Percentiles rank a stretch among this genome's conserved stretches.
phyloP scores from a whole-genome alignment of 805 yeast species.

The Saturnispora silvae region DNA sequence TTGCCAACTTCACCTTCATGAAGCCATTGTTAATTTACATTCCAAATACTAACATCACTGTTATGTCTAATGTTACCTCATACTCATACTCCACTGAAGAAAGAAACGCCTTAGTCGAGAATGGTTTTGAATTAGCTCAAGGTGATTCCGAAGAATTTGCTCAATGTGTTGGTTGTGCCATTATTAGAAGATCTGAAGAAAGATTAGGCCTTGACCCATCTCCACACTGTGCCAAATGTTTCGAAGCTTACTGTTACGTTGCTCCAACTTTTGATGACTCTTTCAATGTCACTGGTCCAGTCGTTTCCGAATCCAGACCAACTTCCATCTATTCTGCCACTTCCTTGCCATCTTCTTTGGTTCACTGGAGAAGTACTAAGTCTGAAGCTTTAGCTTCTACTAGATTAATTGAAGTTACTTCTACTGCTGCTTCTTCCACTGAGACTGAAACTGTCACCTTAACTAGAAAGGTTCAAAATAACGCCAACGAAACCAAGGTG shows the following conservation, averaged over 20 bases:
- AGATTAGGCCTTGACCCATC: slow-evolving; percentile 39
- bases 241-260: slow-evolving; percentile 51
- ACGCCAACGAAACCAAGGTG: slow-evolving; percentile 2
- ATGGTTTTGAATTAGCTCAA: slow-evolving; percentile 63
- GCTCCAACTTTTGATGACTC: slow-evolving; percentile 4
- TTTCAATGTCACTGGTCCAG: slow-evolving; percentile 4
- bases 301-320: slow-evolving; percentile 10
- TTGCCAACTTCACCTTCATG: slow-evolving; percentile 23
- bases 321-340: slow-evolving; percentile 12
- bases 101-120: slow-evolving; percentile 46
- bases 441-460: slow-evolving; percentile 3
- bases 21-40: slow-evolving; percentile 69
- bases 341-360: slow-evolving; percentile 11
- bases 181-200: slow-evolving; percentile 66
- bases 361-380: slow-evolving; percentile 7
- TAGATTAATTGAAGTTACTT: slow-evolving; percentile 3
- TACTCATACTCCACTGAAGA: slow-evolving; percentile 48
- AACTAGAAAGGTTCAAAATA: slow-evolving; percentile 5
- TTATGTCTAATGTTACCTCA: slow-evolving; percentile 52
- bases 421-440: slow-evolving; percentile 6
- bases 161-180: slow-evolving; percentile 72
- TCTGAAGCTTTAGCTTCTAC: slow-evolving; percentile 5
- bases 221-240: slow-evolving; percentile 55
- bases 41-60: slow-evolving; percentile 56
- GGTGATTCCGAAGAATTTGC: slow-evolving; percentile 57